These are phyloP conservation scores for Oldenlandia corymbosa DNA, from an alignment of 257 asterid genomes.

Conservation along the genomic window DNA sequence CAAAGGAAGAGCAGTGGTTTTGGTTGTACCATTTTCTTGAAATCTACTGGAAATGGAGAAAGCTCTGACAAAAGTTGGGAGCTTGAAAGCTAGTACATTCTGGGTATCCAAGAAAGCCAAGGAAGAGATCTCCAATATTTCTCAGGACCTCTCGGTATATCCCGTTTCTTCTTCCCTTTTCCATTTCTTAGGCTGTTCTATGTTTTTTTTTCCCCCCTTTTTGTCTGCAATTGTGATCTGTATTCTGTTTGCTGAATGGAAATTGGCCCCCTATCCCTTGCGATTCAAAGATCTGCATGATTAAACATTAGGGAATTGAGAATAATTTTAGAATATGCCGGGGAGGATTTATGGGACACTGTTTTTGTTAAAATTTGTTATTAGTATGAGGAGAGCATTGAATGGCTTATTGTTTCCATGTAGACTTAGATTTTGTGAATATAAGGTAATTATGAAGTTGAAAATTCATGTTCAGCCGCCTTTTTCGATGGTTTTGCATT, in stretches of 20 bases:
- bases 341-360: background rate
- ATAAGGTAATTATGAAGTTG: background rate
- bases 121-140: conserved; percentile 84
- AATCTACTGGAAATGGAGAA: conserved; percentile 64
- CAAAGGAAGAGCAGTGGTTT: too few relatives aligned
- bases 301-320: background rate
- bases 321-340: background rate
- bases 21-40: background rate
- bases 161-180: background rate
- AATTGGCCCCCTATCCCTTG: background rate
- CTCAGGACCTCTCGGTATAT: conserved; percentile 74
- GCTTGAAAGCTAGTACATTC: conserved; percentile 75
- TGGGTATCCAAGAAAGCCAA: conserved; percentile 95
- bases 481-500: background rate
- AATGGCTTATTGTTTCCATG: background rate
- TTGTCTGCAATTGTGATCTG: background rate
- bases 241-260: background rate
- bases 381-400: background rate
- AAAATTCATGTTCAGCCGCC: background rate
- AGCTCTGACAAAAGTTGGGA: conserved; percentile 74
- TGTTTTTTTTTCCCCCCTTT: background rate
- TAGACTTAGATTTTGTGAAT: background rate
- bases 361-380: background rate
- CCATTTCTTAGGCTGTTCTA: background rate
- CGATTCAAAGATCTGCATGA: background rate